Conservation (phyloP, 2,329 filamentous ascomycete genomes). For the Clarireedia homoeocarpa region DNA sequence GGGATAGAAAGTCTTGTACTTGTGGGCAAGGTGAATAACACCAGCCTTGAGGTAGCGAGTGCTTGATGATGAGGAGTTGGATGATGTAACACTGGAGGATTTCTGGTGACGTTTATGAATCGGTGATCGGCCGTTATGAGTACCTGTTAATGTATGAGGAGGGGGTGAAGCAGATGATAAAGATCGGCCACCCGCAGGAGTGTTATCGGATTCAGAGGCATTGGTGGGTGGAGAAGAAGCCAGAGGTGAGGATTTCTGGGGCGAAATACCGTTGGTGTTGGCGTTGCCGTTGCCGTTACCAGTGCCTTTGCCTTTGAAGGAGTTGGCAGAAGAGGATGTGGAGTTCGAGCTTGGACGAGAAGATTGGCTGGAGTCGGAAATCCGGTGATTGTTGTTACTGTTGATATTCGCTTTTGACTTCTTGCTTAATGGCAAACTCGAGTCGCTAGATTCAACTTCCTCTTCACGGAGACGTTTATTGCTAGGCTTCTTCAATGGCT, state of each 20-base stretch:
- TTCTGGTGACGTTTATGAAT: slow-evolving; percentile 28
- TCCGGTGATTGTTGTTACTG: slow-evolving; percentile 33
- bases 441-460: slow-evolving; percentile 23
- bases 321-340: slow-evolving; percentile 33
- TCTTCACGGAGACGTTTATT: slow-evolving; percentile 45
- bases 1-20: slow-evolving; percentile 49
- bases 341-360: slow-evolving; percentile 34
- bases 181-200: slow-evolving; percentile 20
- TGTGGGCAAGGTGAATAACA: slow-evolving; percentile 44
- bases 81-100: slow-evolving; percentile 25
- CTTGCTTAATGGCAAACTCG: slow-evolving; percentile 26
- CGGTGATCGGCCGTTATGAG: slow-evolving; percentile 22
- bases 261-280: slow-evolving; percentile 31
- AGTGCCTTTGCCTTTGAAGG: slow-evolving; percentile 33
- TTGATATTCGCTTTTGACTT: slow-evolving; percentile 26
- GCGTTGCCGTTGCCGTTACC: no score
- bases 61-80: slow-evolving; percentile 21
- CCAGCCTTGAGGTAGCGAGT: slow-evolving; percentile 36
- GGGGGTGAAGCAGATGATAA: slow-evolving; percentile 24
- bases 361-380: slow-evolving; percentile 42
- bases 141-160: slow-evolving; percentile 6
- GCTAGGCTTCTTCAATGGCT: slow-evolving; percentile 32
- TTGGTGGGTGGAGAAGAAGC: slow-evolving; percentile 60
- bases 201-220: slow-evolving; percentile 50
- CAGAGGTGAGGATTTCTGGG: slow-evolving; percentile 55